Base-by-base conservation (phyloP, 208 protist genomes). In the Trypanosoma congolense region DNA sequence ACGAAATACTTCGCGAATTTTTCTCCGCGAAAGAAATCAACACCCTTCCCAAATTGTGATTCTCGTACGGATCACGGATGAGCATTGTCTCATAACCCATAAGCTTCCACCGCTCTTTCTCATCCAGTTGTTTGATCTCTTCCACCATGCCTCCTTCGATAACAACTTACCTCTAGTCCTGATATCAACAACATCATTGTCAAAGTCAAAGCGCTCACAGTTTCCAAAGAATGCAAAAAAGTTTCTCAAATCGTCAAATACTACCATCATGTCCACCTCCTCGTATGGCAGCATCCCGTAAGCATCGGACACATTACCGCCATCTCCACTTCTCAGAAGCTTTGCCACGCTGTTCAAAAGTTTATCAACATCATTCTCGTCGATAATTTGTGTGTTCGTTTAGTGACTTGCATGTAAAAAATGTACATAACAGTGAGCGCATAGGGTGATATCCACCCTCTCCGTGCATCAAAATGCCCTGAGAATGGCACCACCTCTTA, bases 381-480 rank as follows among this genome's bases (percentile, higher is more conserved):
- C 56, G 12, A 80, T 56, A 2, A 49, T 24, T 30, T 53, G 21
- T 9, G 16, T 28, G 70, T 73, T 25, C 73, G 53, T 18, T 59
- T 62, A 9, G 75, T 79, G 19, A 51, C 28, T 30, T 65, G 61
- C 74, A 82, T 81, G 43, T 71, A 93, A 54, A 82, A 76, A 47
- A 93, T 83, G 51, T 88, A 87, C 72, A 90, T 75, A 16, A 93
- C 83, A 42, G 80, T 80, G 10, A 93, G 60, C 0, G 86, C 82
- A 55, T 93, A 93, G 16, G 86, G 73, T 5, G 86, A 93, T 52
- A 93, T 82, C 82, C 80, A 93, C 0, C 86, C 86, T 22, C 62
- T 21, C n/a, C 82, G 63, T 14, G 82, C 73, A 43, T 88, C 80
- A 16, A 93, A 41, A 93, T 87, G 40, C 70, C 62, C 30, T 83